phyloP scores from a whole-genome alignment of 1,139 yeast genomes.

The Taphrina wiesneri region DNA sequence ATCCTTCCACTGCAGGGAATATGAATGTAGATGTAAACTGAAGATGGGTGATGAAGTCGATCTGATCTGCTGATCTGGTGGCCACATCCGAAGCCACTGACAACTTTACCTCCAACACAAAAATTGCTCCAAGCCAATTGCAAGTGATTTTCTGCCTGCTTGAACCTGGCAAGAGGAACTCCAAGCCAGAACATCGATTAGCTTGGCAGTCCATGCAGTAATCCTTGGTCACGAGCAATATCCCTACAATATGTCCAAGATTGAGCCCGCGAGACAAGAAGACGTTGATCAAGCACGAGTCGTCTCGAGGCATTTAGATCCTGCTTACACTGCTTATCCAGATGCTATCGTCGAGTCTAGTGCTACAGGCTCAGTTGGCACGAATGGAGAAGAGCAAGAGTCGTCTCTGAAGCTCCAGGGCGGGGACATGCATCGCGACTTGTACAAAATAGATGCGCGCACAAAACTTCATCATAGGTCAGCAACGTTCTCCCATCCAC shows the following conservation, averaged over 20 bases:
- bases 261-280: not conserved
- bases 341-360: slow-evolving; percentile 1
- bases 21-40: not conserved
- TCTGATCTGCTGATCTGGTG: not conserved
- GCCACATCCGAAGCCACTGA: not conserved
- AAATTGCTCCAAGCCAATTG: too few species aligned
- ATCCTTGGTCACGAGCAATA: not conserved
- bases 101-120: not conserved
- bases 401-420: slow-evolving; percentile 66
- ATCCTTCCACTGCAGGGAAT: too few species aligned
- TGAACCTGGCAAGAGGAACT: too few species aligned
- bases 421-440: slow-evolving; percentile 81
- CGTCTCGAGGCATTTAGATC: slow-evolving; percentile 19
- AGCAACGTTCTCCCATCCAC: slow-evolving; percentile 50
- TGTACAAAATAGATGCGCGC: slow-evolving; percentile 59
- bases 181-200: not conserved
- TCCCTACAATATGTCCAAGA: not conserved
- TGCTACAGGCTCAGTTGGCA: not conserved
- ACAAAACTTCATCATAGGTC: slow-evolving; percentile 43
- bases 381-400: slow-evolving; percentile 13
- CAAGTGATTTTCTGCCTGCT: not conserved
- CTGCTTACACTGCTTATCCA: slow-evolving; percentile 14
- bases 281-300: slow-evolving; percentile 12
- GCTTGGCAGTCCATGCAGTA: not conserved
- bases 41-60: not conserved